Base-by-base conservation (phyloP, 192 early-diverging fungal species). In the Backusella tuberculispora region DNA sequence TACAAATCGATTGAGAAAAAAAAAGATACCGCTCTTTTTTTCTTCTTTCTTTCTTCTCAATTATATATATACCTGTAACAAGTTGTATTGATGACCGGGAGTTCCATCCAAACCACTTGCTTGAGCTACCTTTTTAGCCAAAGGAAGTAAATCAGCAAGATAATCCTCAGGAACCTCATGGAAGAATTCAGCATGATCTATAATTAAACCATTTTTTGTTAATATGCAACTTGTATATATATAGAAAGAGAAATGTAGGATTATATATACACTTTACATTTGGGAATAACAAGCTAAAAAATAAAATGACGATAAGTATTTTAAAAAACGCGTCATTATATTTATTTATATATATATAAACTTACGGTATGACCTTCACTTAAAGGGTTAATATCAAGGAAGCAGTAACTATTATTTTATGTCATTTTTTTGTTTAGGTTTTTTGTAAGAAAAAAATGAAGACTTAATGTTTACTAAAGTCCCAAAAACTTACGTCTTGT, bases 101-200 rank as follows among this genome's bases (percentile, higher is more conserved):
- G 93, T 89, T 14, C 26, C 68, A 13, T 89, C 84, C 15, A 85
- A 80, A 41, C 88, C 88, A 17, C 91, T 79, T 6, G 94, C 97
- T 26, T 85, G 48, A 14, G 94, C 96, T 45, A 98, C 88, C 84
- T 94, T 95, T 84, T 96, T 96, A 68, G 96, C 95, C 8, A 93
- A 84, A 17, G 95, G 95, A 72, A 97, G 84, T 13, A 95, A 47
- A 73, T 97, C 97, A 10, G 88, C 88, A 74, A 99, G 82, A 65
- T 83, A 85, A 75, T 92, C 92, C 69, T 97, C 96, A 45, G 94
- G 91, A 24, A 99, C 78, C 85, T 99, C 84, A 77, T 97, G 95
- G 83, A 95, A 83, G 83, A 94, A 94, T 77, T 97, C 89, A 53
- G 95, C 92, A 71, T 99, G 97, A 66, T 88, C 92, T 94, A 76